phyloP scores from a whole-genome alignment of 805 yeast species.

The Candida xiaguanensis region DNA sequence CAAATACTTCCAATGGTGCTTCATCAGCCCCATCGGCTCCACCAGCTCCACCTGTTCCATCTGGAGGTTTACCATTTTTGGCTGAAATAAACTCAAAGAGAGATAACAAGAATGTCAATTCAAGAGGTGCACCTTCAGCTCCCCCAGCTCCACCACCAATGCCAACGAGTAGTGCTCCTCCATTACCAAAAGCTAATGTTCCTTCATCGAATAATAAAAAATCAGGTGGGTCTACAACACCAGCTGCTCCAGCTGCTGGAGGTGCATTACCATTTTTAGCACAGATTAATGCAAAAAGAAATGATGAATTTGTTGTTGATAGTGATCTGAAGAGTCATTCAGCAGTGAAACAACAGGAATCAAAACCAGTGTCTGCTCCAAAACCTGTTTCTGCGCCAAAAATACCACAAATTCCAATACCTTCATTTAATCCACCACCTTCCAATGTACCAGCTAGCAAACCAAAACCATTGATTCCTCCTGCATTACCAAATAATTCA shows the following conservation, averaged over 20 bases:
- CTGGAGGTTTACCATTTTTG: slow-evolving; percentile 50
- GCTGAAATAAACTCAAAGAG: slow-evolving; percentile 56
- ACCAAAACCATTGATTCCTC: background rate
- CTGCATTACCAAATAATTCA: slow-evolving; percentile 9
- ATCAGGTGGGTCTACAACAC: slow-evolving; percentile 14
- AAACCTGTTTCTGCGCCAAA: slow-evolving; percentile 11
- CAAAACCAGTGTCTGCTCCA: slow-evolving; percentile 13
- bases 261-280: slow-evolving; percentile 57
- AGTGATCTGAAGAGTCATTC: slow-evolving; percentile 10
- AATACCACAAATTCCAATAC: slow-evolving; percentile 13
- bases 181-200: slow-evolving; percentile 13
- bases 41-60: slow-evolving; percentile 14
- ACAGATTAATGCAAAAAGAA: slow-evolving; percentile 53
- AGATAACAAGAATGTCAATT: slow-evolving; percentile 44
- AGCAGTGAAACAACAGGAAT: slow-evolving; percentile 9
- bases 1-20: slow-evolving; percentile 2
- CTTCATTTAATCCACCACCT: slow-evolving; percentile 6
- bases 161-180: slow-evolving; percentile 13
- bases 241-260: slow-evolving; percentile 15
- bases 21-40: slow-evolving; percentile 16
- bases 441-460: background rate
- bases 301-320: slow-evolving; percentile 48
- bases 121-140: slow-evolving; percentile 17
- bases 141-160: slow-evolving; percentile 18
- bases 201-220: slow-evolving; percentile 8